Evolutionary conservation across 192 early-diverging fungal genomes (phyloP).

Genomic region (Backusella parvicylindrica): DNA sequence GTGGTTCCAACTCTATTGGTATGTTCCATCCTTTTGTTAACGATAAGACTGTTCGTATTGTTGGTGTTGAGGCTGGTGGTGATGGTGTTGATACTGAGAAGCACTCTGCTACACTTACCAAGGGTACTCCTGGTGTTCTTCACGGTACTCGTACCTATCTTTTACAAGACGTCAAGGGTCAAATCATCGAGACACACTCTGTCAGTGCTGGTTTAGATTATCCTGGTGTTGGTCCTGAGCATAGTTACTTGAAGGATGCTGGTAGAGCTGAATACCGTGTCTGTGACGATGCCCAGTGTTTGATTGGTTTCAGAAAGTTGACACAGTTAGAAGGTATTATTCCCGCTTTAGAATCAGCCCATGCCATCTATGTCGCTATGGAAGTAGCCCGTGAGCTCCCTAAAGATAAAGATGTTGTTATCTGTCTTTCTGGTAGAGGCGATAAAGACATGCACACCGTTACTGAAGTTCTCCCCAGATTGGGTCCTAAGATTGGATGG

Average conservation of each 20-base stretch:
- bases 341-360: slow-evolving; percentile 93
- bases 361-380: slow-evolving; percentile 82
- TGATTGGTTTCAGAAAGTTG: slow-evolving; percentile 78
- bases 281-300: slow-evolving; percentile 67
- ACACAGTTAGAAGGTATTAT: slow-evolving; percentile 86
- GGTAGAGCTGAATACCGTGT: slow-evolving; percentile 78
- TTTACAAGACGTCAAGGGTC: slow-evolving; percentile 93
- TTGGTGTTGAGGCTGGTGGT: slow-evolving; percentile 96
- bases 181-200: slow-evolving; percentile 93
- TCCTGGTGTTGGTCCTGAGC: slow-evolving; percentile 97
- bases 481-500: slow-evolving; percentile 94
- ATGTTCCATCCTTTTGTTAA: slow-evolving; percentile 95
- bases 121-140: slow-evolving; percentile 87
- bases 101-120: slow-evolving; percentile 88
- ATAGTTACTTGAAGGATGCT: slow-evolving; percentile 85
- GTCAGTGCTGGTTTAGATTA: slow-evolving; percentile 97
- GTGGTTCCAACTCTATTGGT: slow-evolving; percentile 96
- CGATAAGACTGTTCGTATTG: slow-evolving; percentile 76
- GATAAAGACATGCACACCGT: slow-evolving; percentile 98
- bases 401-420: slow-evolving; percentile 78
- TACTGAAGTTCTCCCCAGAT: slow-evolving; percentile 82
- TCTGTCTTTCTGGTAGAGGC: slow-evolving; percentile 91
- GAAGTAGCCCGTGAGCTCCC: slow-evolving; percentile 73
- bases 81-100: slow-evolving; percentile 82
- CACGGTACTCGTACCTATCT: slow-evolving; percentile 96